Percentiles rank a stretch among this genome's conserved stretches.
phyloP scores from a whole-genome alignment of 805 yeast genomes.

The Yamadazyma endophytica region DNA sequence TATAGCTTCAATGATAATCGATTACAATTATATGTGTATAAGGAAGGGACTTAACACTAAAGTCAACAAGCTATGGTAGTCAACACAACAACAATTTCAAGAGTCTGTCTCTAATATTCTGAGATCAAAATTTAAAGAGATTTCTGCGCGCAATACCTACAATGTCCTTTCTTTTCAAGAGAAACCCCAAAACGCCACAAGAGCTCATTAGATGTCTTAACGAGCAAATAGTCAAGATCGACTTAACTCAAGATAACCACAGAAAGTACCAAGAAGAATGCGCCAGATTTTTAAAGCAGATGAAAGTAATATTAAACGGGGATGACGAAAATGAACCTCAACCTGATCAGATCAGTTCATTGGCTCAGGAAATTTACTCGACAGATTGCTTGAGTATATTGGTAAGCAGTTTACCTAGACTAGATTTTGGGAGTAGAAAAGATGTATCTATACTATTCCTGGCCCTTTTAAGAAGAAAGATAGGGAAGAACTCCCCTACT shows the following conservation, averaged over 20 bases:
- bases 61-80: too few species aligned
- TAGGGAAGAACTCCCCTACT: slow-evolving; percentile 76
- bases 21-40: too few species aligned
- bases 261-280: slow-evolving; percentile 69
- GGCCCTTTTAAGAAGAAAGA: slow-evolving; percentile 72
- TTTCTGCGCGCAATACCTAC: not conserved
- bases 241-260: slow-evolving; percentile 26
- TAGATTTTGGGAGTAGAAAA: slow-evolving; percentile 89
- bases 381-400: slow-evolving; percentile 66
- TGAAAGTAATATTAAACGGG: slow-evolving; percentile 63
- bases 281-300: slow-evolving; percentile 57
- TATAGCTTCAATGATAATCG: too few species aligned
- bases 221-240: slow-evolving; percentile 68
- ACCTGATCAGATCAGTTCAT: slow-evolving; percentile 68
- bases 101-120: too few species aligned
- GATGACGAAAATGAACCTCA: slow-evolving; percentile 62
- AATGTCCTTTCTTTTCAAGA: slow-evolving; percentile 88
- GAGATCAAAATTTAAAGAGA: too few species aligned
- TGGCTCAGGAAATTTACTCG: slow-evolving; percentile 76
- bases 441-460: slow-evolving; percentile 72
- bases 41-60: too few species aligned
- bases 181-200: slow-evolving; percentile 85
- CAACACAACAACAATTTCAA: too few species aligned
- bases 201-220: slow-evolving; percentile 74
- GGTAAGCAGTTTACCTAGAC: slow-evolving; percentile 52